Conservation (phyloP, 1,284 basidiomycete species). For the Fomitopsis schrenkii region DNA sequence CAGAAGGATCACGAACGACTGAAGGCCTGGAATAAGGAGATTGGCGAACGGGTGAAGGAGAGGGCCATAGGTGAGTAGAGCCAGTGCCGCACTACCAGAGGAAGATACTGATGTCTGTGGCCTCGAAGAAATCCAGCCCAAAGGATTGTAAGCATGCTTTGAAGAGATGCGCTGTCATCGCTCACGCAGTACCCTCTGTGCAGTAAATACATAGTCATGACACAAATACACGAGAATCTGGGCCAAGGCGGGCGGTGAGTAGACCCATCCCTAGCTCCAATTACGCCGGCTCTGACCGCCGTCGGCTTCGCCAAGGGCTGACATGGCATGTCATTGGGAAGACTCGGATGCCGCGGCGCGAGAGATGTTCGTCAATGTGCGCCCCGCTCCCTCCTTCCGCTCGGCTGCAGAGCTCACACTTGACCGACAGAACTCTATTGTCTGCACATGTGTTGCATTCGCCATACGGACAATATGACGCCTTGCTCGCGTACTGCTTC, state of each 20-base stretch:
- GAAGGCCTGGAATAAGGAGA: slow-evolving; percentile 75
- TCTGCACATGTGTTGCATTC: slow-evolving; percentile 73
- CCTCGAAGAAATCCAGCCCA: slow-evolving; percentile 61
- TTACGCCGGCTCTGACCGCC: slow-evolving; percentile 1
- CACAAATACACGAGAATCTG: slow-evolving; percentile 76
- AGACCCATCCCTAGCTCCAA: slow-evolving; percentile 4
- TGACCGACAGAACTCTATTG: slow-evolving; percentile 56
- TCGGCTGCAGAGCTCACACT: neutral
- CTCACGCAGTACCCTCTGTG: slow-evolving; percentile 3
- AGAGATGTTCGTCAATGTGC: slow-evolving; percentile 66
- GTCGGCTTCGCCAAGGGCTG: slow-evolving; percentile 35
- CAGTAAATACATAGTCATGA: slow-evolving; percentile 81
- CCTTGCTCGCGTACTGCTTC: slow-evolving; percentile 2
- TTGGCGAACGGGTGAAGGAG: slow-evolving; percentile 77
- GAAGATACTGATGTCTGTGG: slow-evolving; percentile 4
- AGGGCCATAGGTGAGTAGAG: slow-evolving; percentile 55
- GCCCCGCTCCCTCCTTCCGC: slow-evolving; percentile 17
- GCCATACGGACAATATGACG: slow-evolving; percentile 53
- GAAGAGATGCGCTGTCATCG: neutral
- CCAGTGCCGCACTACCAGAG: neutral
- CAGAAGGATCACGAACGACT: slow-evolving; percentile 63
- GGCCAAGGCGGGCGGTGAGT: slow-evolving; percentile 76
- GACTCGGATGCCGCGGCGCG: slow-evolving; percentile 65
- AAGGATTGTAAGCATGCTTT: slow-evolving; percentile 61
- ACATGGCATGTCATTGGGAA: slow-evolving; percentile 74